These are phyloP conservation scores for Hyaloscypha hepaticicola DNA, from an alignment of 495 filamentous ascomycete species.

Conservation along the genomic window DNA sequence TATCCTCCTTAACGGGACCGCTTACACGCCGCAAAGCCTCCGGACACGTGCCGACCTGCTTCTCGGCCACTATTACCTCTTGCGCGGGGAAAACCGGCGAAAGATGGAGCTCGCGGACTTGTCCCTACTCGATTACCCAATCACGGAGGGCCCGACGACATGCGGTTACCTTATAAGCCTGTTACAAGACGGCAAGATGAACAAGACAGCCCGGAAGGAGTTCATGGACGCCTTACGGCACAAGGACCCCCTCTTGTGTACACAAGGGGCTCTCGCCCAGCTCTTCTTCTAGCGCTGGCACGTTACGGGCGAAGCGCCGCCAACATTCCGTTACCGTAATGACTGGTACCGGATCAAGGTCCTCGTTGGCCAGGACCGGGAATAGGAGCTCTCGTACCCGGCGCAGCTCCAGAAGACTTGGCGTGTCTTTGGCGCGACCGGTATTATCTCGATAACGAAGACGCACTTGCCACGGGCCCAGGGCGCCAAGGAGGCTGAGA, in stretches of 20 bases:
- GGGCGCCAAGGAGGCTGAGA: background rate
- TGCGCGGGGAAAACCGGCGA: background rate
- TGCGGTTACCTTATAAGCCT: background rate
- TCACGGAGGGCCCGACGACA: background rate
- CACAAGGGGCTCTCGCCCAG: conserved; percentile 1
- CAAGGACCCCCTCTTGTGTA: conserved; percentile 1
- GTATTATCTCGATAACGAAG: background rate
- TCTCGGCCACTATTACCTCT: conserved; percentile 6
- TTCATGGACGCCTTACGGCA: conserved; percentile 1
- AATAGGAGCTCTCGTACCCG: conserved; percentile 2
- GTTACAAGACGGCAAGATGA: conserved; percentile 3
- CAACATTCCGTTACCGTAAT: background rate
- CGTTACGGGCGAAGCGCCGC: background rate
- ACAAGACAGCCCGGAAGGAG: conserved; percentile 10
- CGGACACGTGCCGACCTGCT: background rate
- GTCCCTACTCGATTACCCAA: background rate
- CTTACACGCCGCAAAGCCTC: background rate
- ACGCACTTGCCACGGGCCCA: background rate
- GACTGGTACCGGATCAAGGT: conserved; percentile 9
- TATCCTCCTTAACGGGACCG: background rate
- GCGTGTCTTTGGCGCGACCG: too few relatives aligned
- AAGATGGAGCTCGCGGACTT: conserved; percentile 8
- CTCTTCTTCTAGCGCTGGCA: conserved; percentile 8
- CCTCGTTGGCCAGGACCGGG: background rate
- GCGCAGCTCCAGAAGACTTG: background rate